Evolutionary conservation across 371 early-diverging fungal genomes (phyloP).

Genomic region (Haplosporangium sp.): DNA sequence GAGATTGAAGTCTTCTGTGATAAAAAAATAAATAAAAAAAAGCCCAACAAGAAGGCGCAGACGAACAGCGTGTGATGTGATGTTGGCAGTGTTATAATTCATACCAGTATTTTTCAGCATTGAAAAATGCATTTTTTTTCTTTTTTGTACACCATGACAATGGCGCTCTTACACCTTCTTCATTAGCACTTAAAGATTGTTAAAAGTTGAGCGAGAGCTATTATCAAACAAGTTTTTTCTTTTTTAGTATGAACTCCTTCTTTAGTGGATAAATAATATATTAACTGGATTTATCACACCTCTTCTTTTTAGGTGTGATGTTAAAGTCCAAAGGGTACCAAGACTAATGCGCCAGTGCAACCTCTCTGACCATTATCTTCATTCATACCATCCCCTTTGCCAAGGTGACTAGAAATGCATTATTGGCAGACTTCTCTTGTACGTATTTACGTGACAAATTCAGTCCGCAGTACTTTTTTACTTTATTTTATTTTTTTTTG

Average conservation of each 20-base stretch:
- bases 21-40: background rate
- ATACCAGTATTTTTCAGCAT: too few relatives aligned
- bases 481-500: slow-evolving; percentile 10
- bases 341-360: background rate
- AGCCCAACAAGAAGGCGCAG: slow-evolving; percentile 2
- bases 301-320: background rate
- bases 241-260: background rate
- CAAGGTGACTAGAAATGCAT: background rate
- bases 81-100: too few relatives aligned
- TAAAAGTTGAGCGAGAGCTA: background rate
- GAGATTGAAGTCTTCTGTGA: too few relatives aligned
- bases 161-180: background rate
- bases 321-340: background rate
- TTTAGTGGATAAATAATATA: background rate
- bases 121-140: too few relatives aligned
- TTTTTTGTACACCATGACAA: background rate
- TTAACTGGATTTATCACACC: too few relatives aligned
- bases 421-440: background rate
- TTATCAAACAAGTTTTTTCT: background rate
- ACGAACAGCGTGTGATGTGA: background rate
- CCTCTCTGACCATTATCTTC: background rate
- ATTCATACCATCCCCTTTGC: background rate
- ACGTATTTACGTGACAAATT: slow-evolving; percentile 24
- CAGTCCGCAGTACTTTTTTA: slow-evolving; percentile 14
- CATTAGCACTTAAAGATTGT: background rate